Evolutionary conservation across 2,329 filamentous ascomycete species (phyloP).

Genomic region (Rhynchosporium agropyri): DNA sequence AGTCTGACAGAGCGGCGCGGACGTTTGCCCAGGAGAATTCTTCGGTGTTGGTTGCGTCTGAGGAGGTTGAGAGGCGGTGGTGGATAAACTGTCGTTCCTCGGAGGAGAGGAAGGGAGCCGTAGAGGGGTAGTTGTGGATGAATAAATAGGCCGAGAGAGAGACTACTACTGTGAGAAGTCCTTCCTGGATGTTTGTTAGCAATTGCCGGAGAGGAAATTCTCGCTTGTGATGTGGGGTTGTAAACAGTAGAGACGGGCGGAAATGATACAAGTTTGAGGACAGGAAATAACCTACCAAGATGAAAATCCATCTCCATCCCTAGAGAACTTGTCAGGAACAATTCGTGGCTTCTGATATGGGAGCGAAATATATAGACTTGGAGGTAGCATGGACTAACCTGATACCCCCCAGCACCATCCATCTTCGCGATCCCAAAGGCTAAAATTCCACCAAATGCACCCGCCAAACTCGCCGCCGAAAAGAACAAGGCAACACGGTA

Average conservation of each 20-base stretch:
- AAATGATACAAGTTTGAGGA: not conserved
- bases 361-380: not conserved
- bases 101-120: slow-evolving; percentile 46
- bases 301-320: slow-evolving; percentile 50
- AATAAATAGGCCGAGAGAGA: slow-evolving; percentile 47
- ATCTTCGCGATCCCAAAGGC: slow-evolving; percentile 50
- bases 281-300: slow-evolving; percentile 34
- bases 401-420: slow-evolving; percentile 48
- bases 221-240: not conserved
- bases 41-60: slow-evolving; percentile 70
- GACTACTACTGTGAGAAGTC: slow-evolving; percentile 43
- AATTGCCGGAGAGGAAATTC: not conserved
- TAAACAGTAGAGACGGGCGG: not conserved
- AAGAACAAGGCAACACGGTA: slow-evolving; percentile 39
- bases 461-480: slow-evolving; percentile 44
- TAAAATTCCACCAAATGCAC: slow-evolving; percentile 51
- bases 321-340: slow-evolving; percentile 19
- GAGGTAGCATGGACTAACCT: not conserved
- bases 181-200: slow-evolving; percentile 45
- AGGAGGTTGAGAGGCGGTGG: slow-evolving; percentile 65
- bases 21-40: slow-evolving; percentile 70
- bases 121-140: slow-evolving; percentile 51
- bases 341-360: too few species aligned
- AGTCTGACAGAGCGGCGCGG: slow-evolving; percentile 62
- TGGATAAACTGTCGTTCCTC: slow-evolving; percentile 47